These are phyloP conservation scores for Phytophthora cryptogea DNA, from an alignment of 352 stramenopile genomes.

Conservation along the genomic window DNA sequence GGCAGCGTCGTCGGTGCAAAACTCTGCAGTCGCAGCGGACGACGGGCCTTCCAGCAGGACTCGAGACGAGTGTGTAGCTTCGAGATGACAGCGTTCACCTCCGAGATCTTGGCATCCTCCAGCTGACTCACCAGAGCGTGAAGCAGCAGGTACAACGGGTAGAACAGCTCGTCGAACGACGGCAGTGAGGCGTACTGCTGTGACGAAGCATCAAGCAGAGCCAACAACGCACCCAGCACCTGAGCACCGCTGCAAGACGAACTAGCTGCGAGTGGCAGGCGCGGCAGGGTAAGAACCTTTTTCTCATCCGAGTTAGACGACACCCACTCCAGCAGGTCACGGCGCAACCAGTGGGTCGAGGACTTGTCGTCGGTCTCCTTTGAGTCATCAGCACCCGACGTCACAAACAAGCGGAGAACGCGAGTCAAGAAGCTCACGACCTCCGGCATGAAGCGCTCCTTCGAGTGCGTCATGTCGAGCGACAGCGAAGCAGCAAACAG, in stretches of 20 bases:
- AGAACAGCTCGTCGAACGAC: constrained; percentile 80
- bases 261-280: constrained; percentile 41
- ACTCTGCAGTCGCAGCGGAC: constrained; percentile 78
- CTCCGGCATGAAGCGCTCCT: constrained; percentile 92
- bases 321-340: constrained; percentile 53
- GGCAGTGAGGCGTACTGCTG: constrained; percentile 65
- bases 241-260: constrained; percentile 50
- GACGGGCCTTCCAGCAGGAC: constrained; percentile 47
- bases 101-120: constrained; percentile 10
- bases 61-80: constrained; percentile 52
- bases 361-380: constrained; percentile 19
- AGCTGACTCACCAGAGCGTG: constrained; percentile 63
- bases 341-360: constrained; percentile 50
- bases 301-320: constrained; percentile 13
- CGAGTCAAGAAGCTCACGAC: constrained; percentile 56
- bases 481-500: constrained; percentile 75
- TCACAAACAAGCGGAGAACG: constrained; percentile 57
- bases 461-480: constrained; percentile 82
- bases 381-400: constrained; percentile 13
- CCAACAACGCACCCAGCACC: constrained; percentile 54
- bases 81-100: constrained; percentile 51
- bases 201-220: constrained; percentile 47
- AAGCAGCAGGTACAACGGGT: constrained; percentile 70
- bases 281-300: constrained; percentile 37
- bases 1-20: constrained; percentile 71